phyloP scores from a whole-genome alignment of 768 basidiomycete species.

The Butyriboletus loyo region DNA sequence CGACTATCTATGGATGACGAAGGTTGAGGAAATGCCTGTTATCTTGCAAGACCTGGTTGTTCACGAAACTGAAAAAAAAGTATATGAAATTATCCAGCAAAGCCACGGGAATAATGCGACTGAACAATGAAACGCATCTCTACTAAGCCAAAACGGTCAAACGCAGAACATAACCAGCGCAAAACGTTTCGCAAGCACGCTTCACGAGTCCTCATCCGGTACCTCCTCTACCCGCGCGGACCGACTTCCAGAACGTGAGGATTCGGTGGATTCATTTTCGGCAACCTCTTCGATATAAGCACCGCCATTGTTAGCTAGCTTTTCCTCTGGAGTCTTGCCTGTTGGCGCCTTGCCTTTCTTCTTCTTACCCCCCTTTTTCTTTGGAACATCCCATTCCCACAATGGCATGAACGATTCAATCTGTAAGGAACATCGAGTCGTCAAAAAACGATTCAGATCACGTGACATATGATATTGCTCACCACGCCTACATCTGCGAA shows the following conservation, averaged over 20 bases:
- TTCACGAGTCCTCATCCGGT: slow-evolving; percentile 38
- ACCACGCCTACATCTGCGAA: slow-evolving; percentile 99
- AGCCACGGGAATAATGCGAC: slow-evolving; percentile 39
- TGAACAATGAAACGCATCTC: neutral
- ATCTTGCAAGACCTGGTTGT: neutral
- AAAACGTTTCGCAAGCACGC: neutral
- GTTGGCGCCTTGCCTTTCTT: slow-evolving; percentile 45
- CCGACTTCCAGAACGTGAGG: slow-evolving; percentile 34
- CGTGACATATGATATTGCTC: slow-evolving; percentile 36
- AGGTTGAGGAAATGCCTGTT: neutral
- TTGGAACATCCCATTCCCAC: slow-evolving; percentile 93
- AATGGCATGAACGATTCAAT: slow-evolving; percentile 95
- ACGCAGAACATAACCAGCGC: neutral
- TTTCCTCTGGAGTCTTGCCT: slow-evolving; percentile 34
- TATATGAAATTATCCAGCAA: neutral
- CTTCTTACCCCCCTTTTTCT: slow-evolving; percentile 68
- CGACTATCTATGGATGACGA: neutral
- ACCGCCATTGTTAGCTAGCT: slow-evolving; percentile 40
- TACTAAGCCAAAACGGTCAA: neutral
- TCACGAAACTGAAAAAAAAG: neutral
- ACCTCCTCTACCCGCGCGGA: slow-evolving; percentile 45
- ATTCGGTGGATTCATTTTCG: slow-evolving; percentile 30
- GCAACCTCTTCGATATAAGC: slow-evolving; percentile 38
- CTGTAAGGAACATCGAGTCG: slow-evolving; percentile 38
- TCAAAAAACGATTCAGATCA: neutral